Evolutionary conservation across 345 rosid genomes (phyloP), one percentile per base, ranked within the genome.

Genomic region (Firmiana major): DNA sequence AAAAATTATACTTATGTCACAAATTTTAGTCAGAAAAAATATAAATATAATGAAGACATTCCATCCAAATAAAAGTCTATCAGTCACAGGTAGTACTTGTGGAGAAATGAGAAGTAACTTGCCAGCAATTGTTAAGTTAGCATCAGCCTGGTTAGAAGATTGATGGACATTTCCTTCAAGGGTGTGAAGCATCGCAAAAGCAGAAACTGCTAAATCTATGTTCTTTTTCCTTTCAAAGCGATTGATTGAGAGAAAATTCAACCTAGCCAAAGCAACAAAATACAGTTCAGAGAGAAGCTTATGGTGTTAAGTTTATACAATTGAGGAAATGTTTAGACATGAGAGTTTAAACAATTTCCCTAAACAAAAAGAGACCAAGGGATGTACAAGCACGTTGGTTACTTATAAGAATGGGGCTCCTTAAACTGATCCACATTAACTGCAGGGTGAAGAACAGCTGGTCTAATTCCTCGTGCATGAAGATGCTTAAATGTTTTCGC

Each of bases 151-250:
- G 49, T 77, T 76, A 54, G 38, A 46, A 70, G 60, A 53, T 13
- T 73, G 69, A 71, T 76, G 68, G 48, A 81, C 43, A 78, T 83
- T 85, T 69, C 76, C 86, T 64, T 84, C 83, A 53, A 78, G 82
- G 57, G 72, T 87, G 74, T 83, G 85, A 49, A 94, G 93, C 82
- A 82, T 82, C 5, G 94, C 94, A 83, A 92, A 94, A 70, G 97
- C 97, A 22, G 93, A 88, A 81, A 94, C 84, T n/a, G 97, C 97
- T 78, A 94, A 84, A 22, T 89, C 90, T 17, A 94, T 91, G 83
- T 91, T 91, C 91, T 93, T 92, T 82, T 94, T 94, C 87, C 89
- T 88, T 83, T 92, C 98, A 75, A 89, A 93, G n/a, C 97, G 94
- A 73, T 95, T 95, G 77, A 93, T 86, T 63, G 97, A 93, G 74